Evolutionary conservation across 1,284 basidiomycete genomes (phyloP), one percentile per base, ranked within the genome.

Genomic region (Boletellus deceptivus): DNA sequence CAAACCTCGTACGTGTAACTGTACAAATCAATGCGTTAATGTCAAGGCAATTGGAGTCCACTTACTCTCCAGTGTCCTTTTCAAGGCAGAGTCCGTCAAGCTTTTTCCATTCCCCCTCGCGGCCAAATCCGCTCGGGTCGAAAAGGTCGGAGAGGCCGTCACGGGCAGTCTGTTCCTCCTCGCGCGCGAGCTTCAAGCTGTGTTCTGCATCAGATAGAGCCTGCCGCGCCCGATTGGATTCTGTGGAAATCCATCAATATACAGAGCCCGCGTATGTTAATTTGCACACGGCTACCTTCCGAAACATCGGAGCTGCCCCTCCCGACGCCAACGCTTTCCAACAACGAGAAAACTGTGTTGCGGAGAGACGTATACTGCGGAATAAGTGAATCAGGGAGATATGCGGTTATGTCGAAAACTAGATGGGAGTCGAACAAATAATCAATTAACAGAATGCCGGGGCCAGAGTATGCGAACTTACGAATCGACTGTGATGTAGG

Each of bases 1-100:
- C 96, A 99, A n/a, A 98, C 78, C 67, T 96, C 92, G 70, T 99
- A 99, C 1, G 87, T 93, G 71, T 98, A 99, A 56, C 92, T 94
- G 54, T 0, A 43, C 29, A 31, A 33, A 27, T 20, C 1, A 13
- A 24, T 22, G 7, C 16, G 29, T 65, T 35, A 62, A 45, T 35
- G 51, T 40, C n/a, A 11, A n/a, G 17, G 1, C 7, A 17, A 25
- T 31, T 6, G 20, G 34, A 36, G 22, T 46, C 8, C 4, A 83
- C 91, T 65, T 62, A 94, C 87, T 98, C 96, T 73, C 96, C 96
- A 16, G 81, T 78, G 49, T 94, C 83, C 61, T 85, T 88, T 60
- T 84, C 80, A 20, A 99, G 70, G 63, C 96, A 99, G 5, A 78
- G 76, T 9, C 81, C 79, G 34, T 97, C 89, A 11, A 99, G 79